These are phyloP conservation scores for Umbelopsis sp. DNA, from an alignment of 371 early-diverging fungal genomes.

Conservation along the genomic window DNA sequence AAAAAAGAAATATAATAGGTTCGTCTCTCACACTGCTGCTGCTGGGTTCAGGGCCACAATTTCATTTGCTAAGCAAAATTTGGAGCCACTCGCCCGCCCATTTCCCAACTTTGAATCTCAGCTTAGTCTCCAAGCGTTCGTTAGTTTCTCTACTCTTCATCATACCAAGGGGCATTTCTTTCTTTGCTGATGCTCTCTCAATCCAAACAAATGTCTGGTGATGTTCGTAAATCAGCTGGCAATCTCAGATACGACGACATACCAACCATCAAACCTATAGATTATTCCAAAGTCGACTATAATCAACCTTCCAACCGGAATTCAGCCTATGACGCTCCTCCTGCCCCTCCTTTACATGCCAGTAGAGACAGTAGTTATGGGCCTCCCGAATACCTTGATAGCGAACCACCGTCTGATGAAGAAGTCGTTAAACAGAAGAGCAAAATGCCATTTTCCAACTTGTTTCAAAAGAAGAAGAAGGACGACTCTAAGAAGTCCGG, in stretches of 20 bases:
- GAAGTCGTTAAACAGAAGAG: neutral
- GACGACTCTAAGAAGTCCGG: neutral
- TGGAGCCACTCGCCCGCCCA: neutral
- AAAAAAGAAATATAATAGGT: too few relatives aligned
- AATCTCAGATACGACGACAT: conserved; percentile 4
- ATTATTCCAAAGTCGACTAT: neutral
- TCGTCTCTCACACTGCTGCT: too few relatives aligned
- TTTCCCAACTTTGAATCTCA: too few relatives aligned
- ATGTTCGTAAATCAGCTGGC: conserved; percentile 9
- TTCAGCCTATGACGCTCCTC: conserved; percentile 3
- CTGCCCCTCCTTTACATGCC: conserved; percentile 8
- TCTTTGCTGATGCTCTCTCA: conserved; percentile 8
- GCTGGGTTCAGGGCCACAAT: neutral
- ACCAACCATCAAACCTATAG: neutral
- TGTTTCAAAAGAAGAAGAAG: conserved; percentile 17
- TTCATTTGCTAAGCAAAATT: neutral
- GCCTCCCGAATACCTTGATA: neutral
- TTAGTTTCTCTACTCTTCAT: neutral
- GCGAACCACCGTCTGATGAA: conserved; percentile 6
- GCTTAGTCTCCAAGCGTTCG: too few relatives aligned
- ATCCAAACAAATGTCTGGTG: conserved; percentile 9
- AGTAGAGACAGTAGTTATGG: neutral
- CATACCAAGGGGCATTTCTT: neutral
- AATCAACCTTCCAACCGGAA: neutral
- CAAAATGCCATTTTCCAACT: neutral